Conservation (phyloP, 805 yeast species). For the Wickerhamiella australiensis region DNA sequence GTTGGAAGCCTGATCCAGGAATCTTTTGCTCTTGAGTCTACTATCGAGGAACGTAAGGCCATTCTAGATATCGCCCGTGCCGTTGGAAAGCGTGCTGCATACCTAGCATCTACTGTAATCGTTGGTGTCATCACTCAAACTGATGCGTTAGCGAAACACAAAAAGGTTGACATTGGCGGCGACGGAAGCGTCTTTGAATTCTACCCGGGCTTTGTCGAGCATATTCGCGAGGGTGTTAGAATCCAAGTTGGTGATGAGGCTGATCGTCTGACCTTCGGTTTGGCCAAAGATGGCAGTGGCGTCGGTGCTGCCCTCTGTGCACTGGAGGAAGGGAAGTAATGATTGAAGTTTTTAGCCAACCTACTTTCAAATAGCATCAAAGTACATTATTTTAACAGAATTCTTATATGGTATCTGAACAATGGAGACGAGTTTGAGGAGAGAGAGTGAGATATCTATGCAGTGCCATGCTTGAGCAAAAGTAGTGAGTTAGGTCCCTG, state of each 20-base stretch:
- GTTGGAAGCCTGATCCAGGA: conserved; percentile 25
- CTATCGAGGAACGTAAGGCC: conserved; percentile 55
- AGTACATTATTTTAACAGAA: neutral
- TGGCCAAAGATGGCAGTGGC: conserved; percentile 92
- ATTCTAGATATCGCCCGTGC: conserved; percentile 67
- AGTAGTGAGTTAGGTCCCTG: too few species aligned
- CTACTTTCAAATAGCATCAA: neutral
- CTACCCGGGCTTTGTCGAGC: conserved; percentile 79
- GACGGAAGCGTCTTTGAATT: conserved; percentile 92
- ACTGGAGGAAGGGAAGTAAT: conserved; percentile 17
- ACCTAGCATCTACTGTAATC: conserved; percentile 74
- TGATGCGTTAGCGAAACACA: conserved; percentile 50
- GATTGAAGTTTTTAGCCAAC: neutral
- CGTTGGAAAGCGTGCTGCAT: conserved; percentile 80
- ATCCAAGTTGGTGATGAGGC: conserved; percentile 55
- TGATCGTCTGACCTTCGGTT: conserved; percentile 59
- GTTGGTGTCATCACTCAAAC: conserved; percentile 68
- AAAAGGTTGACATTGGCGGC: conserved; percentile 81
- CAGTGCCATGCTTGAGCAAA: too few species aligned
- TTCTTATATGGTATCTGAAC: too few species aligned
- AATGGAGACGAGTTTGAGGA: too few species aligned
- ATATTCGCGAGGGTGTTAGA: conserved; percentile 66
- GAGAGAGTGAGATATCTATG: too few species aligned
- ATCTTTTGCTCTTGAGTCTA: conserved; percentile 59
- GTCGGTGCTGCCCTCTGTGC: conserved; percentile 98